A percentile compares a stretch with the other conserved stretches of the same genome.
These are phyloP conservation scores for Elsinoe australis DNA, from an alignment of 2,329 filamentous ascomycete genomes.

Conservation along the genomic window DNA sequence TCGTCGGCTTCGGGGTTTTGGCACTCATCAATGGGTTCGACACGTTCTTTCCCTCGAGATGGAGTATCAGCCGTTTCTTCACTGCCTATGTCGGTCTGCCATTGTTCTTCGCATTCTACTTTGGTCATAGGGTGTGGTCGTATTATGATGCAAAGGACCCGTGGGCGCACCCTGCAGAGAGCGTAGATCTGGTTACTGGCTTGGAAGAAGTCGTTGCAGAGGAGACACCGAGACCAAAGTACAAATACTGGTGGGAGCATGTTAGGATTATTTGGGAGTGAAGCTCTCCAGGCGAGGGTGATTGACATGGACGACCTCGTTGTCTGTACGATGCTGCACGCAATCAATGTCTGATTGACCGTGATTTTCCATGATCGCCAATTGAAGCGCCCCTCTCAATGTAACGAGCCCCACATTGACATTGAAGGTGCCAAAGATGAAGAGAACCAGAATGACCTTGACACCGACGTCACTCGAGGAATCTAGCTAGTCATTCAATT, in stretches of 20 bases:
- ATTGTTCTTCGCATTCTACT: slow-evolving; percentile 51
- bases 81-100: slow-evolving; percentile 60
- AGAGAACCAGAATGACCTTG: slow-evolving; percentile 12
- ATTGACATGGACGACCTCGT: background rate
- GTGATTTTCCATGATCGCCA: too few relatives aligned
- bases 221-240: slow-evolving; percentile 23
- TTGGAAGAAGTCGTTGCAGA: slow-evolving; percentile 28
- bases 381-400: too few relatives aligned
- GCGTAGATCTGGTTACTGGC: slow-evolving; percentile 48
- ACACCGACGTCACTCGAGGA: slow-evolving; percentile 9
- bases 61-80: slow-evolving; percentile 56
- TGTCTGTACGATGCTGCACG: too few relatives aligned
- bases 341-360: too few relatives aligned
- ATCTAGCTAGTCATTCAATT: slow-evolving; percentile 11
- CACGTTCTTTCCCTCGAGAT: slow-evolving; percentile 61
- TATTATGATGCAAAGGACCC: slow-evolving; percentile 38
- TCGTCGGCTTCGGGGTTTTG: slow-evolving; percentile 54
- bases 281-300: background rate
- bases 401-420: too few relatives aligned
- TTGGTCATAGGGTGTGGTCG: slow-evolving; percentile 40
- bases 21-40: slow-evolving; percentile 68
- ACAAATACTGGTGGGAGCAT: slow-evolving; percentile 14
- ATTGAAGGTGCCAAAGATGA: too few relatives aligned
- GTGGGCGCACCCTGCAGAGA: slow-evolving; percentile 44
- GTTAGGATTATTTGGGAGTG: slow-evolving; percentile 10